These are phyloP conservation scores for Ustulina deusta DNA, from an alignment of 2,329 filamentous ascomycete species.

Conservation along the genomic window DNA sequence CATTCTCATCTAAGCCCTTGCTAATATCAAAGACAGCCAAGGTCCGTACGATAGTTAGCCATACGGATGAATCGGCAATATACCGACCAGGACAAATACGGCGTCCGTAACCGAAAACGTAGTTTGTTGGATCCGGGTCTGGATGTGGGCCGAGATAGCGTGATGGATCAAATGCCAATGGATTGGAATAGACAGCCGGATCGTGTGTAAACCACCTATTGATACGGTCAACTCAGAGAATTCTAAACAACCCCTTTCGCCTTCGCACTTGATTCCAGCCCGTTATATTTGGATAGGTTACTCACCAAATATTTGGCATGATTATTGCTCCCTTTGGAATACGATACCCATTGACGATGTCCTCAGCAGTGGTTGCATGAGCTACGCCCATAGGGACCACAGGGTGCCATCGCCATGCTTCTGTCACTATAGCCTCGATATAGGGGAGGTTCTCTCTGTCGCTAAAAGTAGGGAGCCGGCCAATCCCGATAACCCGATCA, in stretches of 20 bases:
- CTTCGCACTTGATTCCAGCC: not conserved
- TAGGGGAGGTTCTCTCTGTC: slow-evolving; percentile 47
- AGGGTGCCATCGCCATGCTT: slow-evolving; percentile 46
- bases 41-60: slow-evolving; percentile 54
- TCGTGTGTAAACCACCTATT: slow-evolving; percentile 67
- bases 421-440: slow-evolving; percentile 45
- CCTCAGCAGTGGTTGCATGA: slow-evolving; percentile 31
- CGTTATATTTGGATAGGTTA: not conserved
- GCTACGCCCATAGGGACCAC: slow-evolving; percentile 45
- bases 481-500: slow-evolving; percentile 49
- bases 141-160: slow-evolving; percentile 50
- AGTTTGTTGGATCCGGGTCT: slow-evolving; percentile 47
- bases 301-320: slow-evolving; percentile 39
- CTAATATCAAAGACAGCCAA: slow-evolving; percentile 61
- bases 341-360: slow-evolving; percentile 35
- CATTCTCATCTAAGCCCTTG: slow-evolving; percentile 54
- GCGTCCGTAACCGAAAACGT: slow-evolving; percentile 54
- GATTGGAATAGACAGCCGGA: slow-evolving; percentile 70
- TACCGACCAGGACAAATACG: slow-evolving; percentile 53
- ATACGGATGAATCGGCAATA: slow-evolving; percentile 51
- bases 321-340: slow-evolving; percentile 40
- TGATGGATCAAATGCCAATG: slow-evolving; percentile 51
- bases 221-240: not conserved
- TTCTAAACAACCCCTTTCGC: not conserved
- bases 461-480: slow-evolving; percentile 43